Evolutionary conservation across 345 rosid genomes (phyloP), one percentile per base, ranked within the genome.

Genomic region (Aurinia saxatilis): DNA sequence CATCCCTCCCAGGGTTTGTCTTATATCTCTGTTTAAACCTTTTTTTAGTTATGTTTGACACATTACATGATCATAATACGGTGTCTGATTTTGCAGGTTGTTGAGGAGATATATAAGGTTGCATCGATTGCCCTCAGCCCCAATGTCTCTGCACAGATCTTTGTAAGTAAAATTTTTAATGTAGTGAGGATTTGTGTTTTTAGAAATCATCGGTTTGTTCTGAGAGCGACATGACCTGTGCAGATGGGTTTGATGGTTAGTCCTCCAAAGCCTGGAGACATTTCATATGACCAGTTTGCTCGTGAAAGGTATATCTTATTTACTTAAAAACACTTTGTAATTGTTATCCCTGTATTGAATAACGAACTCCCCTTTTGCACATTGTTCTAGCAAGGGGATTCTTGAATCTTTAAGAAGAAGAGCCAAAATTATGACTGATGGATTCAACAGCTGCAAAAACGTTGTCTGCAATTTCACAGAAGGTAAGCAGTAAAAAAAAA

Each of bases 191-290:
- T 57, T 50, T 57, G 10, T 17, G 8, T 47, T 50, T 57, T 48
- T 59, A 34, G 63, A 41, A 49, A 18, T 37, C 19, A 19, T 62
- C 1, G 0, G 45, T 50, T 13, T 44, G 46, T 57, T 50, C 17
- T 57, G 60, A 57, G 52, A 57, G 50, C 57, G 15, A 29, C 34
- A 6, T 52, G 51, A 15, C 15, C 16, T 61, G 40, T 68, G 42
- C 77, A 90, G 99, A 90, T 93, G 99, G 99, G 99, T 14, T 35
- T 90, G 75, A 90, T 93, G 99, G 96, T 93, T 65, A 81, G 81
- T 78, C 99, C 99, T 17, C 99, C 73, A 27, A 85, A 84, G 73
- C 97, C 96, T 37, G 97, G 95, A 68, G 97, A 93, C 63, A 84
- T 90, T 70, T 93, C 99, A 37, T 93, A 84, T 50, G 95, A 82